A percentile compares a stretch with the other conserved stretches of the same genome.
Evolutionary conservation across 768 basidiomycete species (phyloP).

Genomic region (Cubamyces sp.): DNA sequence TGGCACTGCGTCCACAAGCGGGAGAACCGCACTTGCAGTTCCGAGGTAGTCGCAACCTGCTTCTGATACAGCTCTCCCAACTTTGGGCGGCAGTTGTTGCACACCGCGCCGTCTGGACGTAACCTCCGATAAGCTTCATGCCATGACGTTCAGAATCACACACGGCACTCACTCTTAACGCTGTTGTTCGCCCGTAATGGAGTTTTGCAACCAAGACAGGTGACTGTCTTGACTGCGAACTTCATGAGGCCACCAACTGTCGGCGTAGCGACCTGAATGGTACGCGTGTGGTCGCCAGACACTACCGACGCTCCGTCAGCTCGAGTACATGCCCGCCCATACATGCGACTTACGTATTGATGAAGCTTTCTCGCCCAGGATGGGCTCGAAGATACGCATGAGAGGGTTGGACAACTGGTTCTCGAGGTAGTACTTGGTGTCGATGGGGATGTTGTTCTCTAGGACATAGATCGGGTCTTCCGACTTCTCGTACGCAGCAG

Average conservation of each 20-base stretch:
- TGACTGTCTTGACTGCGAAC: slow-evolving; percentile 94
- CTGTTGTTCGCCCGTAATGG: slow-evolving; percentile 80
- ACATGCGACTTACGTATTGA: slow-evolving; percentile 65
- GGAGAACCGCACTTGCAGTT: slow-evolving; percentile 88
- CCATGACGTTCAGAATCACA: neutral
- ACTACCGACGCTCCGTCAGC: slow-evolving; percentile 50
- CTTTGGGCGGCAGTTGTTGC: slow-evolving; percentile 87
- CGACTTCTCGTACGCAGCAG: slow-evolving; percentile 97
- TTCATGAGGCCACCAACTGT: slow-evolving; percentile 98
- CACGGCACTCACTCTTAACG: slow-evolving; percentile 53
- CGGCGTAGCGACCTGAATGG: slow-evolving; percentile 95
- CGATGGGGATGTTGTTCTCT: slow-evolving; percentile 97
- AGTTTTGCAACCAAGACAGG: slow-evolving; percentile 95
- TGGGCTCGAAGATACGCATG: slow-evolving; percentile 97
- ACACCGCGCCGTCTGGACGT: slow-evolving; percentile 82
- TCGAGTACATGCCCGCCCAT: neutral
- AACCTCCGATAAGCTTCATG: neutral
- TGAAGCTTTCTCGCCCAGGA: slow-evolving; percentile 88
- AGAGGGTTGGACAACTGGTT: slow-evolving; percentile 97
- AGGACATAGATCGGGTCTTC: slow-evolving; percentile 97
- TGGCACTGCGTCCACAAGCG: slow-evolving; percentile 99
- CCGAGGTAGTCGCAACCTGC: slow-evolving; percentile 72
- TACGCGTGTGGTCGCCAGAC: slow-evolving; percentile 93
- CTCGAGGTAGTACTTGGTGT: slow-evolving; percentile 97
- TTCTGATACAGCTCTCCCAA: slow-evolving; percentile 93